These are phyloP conservation scores for Mucuna pruriens DNA, from an alignment of 306 rosid genomes.

Conservation along the genomic window DNA sequence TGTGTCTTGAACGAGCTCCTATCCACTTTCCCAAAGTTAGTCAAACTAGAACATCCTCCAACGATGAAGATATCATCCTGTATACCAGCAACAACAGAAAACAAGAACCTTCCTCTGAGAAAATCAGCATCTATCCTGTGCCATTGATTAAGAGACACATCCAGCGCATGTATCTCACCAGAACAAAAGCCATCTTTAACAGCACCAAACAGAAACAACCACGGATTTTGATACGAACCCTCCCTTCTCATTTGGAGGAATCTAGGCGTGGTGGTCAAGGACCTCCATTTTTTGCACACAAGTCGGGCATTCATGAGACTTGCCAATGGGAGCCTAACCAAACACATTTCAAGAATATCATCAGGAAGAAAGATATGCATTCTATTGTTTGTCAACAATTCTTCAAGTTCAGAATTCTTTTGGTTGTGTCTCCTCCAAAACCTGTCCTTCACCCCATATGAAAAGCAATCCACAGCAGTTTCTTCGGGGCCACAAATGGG, in stretches of 20 bases:
- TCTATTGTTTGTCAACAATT: constrained; percentile 56
- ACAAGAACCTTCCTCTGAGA: constrained; percentile 93
- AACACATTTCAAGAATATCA: constrained; percentile 95
- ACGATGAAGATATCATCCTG: constrained; percentile 86
- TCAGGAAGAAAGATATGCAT: constrained; percentile 93
- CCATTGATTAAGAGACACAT: constrained; percentile 83
- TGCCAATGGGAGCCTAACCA: constrained; percentile 86
- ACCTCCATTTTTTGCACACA: constrained; percentile 95
- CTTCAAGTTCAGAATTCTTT: constrained; percentile 70
- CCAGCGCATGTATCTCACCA: constrained; percentile 90
- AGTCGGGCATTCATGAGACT: constrained; percentile 97
- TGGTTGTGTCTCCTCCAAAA: constrained; percentile 78
- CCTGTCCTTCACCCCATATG: constrained; percentile 85
- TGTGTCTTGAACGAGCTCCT: constrained; percentile 94
- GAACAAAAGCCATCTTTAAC: constrained; percentile 95
- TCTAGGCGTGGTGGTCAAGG: constrained; percentile 79
- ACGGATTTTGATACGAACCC: constrained; percentile 81
- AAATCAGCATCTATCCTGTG: constrained; percentile 79
- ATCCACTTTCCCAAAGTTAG: constrained; percentile 86
- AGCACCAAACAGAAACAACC: constrained; percentile 92
- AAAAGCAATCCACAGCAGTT: constrained; percentile 82
- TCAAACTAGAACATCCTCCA: constrained; percentile 98
- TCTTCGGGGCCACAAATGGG: constrained; percentile 75
- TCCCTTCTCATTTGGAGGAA: constrained; percentile 90
- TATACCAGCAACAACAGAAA: constrained; percentile 75